A percentile compares a stretch with the other conserved stretches of the same genome.
These are phyloP conservation scores for Claviceps monticola DNA, from an alignment of 2,329 filamentous ascomycete genomes.

Conservation along the genomic window DNA sequence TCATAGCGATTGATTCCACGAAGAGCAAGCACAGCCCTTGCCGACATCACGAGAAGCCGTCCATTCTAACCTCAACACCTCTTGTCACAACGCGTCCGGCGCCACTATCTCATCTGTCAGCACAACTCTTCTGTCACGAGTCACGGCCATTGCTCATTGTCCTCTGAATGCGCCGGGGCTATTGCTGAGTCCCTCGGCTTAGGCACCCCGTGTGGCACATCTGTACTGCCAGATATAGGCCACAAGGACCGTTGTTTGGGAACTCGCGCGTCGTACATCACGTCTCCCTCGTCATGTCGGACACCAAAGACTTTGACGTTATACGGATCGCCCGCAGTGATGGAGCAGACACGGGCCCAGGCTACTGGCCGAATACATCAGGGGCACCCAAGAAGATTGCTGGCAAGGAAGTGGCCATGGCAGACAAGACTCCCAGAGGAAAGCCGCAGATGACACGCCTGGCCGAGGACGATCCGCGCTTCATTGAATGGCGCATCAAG, in stretches of 20 bases:
- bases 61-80: background rate
- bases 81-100: background rate
- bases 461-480: constrained; percentile 28
- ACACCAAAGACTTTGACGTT: constrained; percentile 26
- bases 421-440: constrained; percentile 23
- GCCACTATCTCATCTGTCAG: background rate
- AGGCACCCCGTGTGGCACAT: background rate
- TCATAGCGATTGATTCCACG: background rate
- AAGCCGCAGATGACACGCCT: constrained; percentile 31
- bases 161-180: background rate
- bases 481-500: constrained; percentile 31
- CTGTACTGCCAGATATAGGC: background rate
- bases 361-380: constrained; percentile 27
- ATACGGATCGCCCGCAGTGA: constrained; percentile 31
- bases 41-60: background rate
- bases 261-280: background rate
- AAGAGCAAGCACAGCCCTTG: no score
- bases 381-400: constrained; percentile 20
- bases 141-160: background rate
- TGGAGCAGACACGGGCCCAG: constrained; percentile 29
- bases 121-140: no score
- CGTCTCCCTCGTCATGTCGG: constrained; percentile 13
- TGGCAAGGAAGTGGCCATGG: constrained; percentile 17
- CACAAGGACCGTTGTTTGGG: background rate
- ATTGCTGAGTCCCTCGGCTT: background rate